Base-by-base conservation (phyloP, 805 yeast genomes). In the Nakazawaea ernobii region DNA sequence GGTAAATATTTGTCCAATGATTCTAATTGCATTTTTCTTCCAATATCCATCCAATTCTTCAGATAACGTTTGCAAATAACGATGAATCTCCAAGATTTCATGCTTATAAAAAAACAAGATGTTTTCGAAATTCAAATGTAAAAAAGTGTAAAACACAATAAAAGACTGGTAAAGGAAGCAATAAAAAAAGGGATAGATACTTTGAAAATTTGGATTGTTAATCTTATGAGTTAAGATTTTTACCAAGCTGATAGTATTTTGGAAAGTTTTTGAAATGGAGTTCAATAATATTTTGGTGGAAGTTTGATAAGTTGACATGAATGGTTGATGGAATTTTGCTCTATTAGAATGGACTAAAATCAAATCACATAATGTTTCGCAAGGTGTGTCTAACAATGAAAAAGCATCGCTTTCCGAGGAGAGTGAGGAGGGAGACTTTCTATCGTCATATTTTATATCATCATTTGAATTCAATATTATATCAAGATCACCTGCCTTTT, bases 301-400 rank as follows among this genome's bases (percentile, higher is more conserved):
- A 15, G 58, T 54, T 11, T 56, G 58, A 44, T 63, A 58, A 20
- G 64, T 65, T 3, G 66, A 62, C 61, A 75, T 64, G 53, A 76
- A 76, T 28, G 78, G 80, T 52, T 75, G 79, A 50, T 74, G 71
- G 43, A 76, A 63, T 48, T 76, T 76, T 26, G 79, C 77, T 46
- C 76, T 60, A 51, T 75, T 76, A 43, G 75, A 72, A 53, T 74
- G 70, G n/a, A 76, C 58, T 27, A 71, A 54, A 35, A 75, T 68
- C 52, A 77, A 61, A 59, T 77, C 82, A 32, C 65, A 59, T 26
- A 73, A 53, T 2, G 76, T 62, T 49, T 69, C 74, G 28, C 63
- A 56, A 46, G 63, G 66, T 20, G 61, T 55, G 14, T 56, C 53
- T 24, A 65, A 44, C 30, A 63, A 47, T 46, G 66, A 64, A 43